Evolutionary conservation across 2,329 filamentous ascomycete species (phyloP).

Genomic region (Claviceps pazoutovae): DNA sequence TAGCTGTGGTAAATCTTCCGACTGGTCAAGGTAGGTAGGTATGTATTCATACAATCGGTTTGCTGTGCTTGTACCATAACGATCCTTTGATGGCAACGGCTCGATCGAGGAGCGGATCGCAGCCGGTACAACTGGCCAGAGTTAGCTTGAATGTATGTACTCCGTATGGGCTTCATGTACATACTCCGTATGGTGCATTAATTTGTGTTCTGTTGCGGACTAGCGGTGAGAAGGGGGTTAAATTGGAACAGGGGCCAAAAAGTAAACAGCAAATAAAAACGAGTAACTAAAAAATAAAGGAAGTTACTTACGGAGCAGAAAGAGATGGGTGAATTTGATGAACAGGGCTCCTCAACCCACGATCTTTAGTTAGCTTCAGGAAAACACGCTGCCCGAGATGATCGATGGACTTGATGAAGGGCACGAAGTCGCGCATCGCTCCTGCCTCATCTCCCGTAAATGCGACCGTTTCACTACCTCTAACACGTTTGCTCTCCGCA

Average conservation of each 20-base stretch:
- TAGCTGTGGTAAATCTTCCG: neutral
- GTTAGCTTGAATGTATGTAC: neutral
- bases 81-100: neutral
- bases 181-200: neutral
- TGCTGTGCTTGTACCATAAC: neutral
- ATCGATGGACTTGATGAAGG: neutral
- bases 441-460: neutral
- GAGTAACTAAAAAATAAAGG: too few species aligned
- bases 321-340: neutral
- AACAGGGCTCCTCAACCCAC: neutral
- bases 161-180: neutral
- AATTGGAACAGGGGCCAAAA: neutral
- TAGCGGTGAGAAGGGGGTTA: neutral
- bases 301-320: neutral
- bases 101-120: neutral
- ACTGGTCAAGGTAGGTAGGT: neutral
- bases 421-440: neutral
- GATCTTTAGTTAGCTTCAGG: neutral
- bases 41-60: neutral
- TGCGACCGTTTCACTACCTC: neutral
- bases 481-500: neutral
- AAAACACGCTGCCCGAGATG: neutral
- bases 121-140: neutral
- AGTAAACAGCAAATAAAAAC: too few species aligned
- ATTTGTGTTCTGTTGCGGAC: neutral